phyloP scores from a whole-genome alignment of 2,329 filamentous ascomycete species.

The Alternaria hordeiaustralica region DNA sequence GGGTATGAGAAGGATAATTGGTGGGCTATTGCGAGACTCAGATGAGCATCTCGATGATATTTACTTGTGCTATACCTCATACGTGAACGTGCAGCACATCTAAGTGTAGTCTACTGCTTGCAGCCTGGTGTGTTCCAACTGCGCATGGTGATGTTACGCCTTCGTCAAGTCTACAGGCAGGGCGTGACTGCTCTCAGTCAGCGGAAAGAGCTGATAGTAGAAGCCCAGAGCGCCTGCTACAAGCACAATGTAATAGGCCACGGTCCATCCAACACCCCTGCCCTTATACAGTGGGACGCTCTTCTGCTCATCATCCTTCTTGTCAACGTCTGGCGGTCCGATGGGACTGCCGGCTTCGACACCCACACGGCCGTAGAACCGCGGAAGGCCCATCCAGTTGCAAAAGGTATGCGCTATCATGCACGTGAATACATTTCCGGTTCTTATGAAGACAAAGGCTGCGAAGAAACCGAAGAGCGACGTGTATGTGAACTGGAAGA shows the following conservation, averaged over 20 bases:
- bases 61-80: neutral
- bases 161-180: conserved; percentile 44
- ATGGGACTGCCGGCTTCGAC: conserved; percentile 55
- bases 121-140: neutral
- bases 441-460: conserved; percentile 85
- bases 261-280: conserved; percentile 67
- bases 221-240: conserved; percentile 75
- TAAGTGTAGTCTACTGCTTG: neutral
- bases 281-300: conserved; percentile 29
- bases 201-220: conserved; percentile 71
- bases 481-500: conserved; percentile 89
- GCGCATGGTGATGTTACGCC: neutral
- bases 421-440: conserved; percentile 78
- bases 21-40: conserved; percentile 75
- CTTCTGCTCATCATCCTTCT: conserved; percentile 48
- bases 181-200: conserved; percentile 70
- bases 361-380: conserved; percentile 79
- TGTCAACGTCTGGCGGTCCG: conserved; percentile 40
- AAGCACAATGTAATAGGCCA: conserved; percentile 79
- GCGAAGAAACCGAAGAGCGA: conserved; percentile 93
- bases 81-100: neutral
- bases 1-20: conserved; percentile 99
- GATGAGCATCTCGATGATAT: neutral
- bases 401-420: conserved; percentile 85
- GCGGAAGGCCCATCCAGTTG: conserved; percentile 88